These are phyloP conservation scores for Aspergillus sojae DNA, from an alignment of 2,329 filamentous ascomycete genomes.

Conservation along the genomic window DNA sequence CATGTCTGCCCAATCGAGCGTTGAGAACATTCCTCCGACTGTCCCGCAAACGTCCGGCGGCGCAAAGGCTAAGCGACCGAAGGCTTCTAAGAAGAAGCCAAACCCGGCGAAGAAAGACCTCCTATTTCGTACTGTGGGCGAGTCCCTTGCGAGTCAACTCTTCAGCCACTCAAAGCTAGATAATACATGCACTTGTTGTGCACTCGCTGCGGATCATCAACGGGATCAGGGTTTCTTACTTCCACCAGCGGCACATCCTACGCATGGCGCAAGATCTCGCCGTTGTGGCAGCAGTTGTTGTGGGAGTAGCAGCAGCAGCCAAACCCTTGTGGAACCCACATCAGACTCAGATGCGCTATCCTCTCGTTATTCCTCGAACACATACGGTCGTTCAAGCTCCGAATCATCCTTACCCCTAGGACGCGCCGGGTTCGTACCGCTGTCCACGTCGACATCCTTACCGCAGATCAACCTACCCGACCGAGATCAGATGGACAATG, in stretches of 20 bases:
- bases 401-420: not conserved
- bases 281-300: not conserved
- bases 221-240: not conserved
- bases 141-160: not conserved
- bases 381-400: not conserved
- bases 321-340: constrained; percentile 2
- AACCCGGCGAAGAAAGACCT: not conserved
- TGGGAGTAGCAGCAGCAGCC: constrained; percentile 10
- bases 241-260: not conserved
- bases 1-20: not conserved
- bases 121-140: constrained; percentile 1
- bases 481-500: not conserved
- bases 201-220: not conserved
- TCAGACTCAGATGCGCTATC: not conserved
- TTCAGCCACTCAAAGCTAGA: not conserved
- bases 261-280: not conserved
- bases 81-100: not conserved
- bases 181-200: not conserved
- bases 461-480: not conserved
- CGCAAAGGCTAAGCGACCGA: not conserved
- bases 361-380: not conserved
- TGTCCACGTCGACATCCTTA: not conserved
- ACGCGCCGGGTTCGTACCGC: not conserved
- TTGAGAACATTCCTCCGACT: not conserved
- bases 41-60: not conserved